Evolutionary conservation across 495 filamentous ascomycete genomes (phyloP), one percentile per base, ranked within the genome.

Genomic region (Bryoglossum gracile): DNA sequence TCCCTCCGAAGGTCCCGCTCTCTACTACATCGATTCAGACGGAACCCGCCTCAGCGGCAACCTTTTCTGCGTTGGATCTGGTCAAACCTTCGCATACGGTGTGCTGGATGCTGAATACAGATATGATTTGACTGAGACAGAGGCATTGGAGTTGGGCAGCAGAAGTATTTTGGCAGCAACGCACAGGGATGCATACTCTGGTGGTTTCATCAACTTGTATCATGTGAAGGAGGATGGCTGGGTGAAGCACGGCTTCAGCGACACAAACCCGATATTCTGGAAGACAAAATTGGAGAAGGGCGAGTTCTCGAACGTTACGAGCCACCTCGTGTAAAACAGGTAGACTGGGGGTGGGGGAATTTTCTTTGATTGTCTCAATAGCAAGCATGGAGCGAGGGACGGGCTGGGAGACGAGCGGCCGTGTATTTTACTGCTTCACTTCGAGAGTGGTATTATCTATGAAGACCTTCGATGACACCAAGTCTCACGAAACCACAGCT

Each of bases 21-120:
- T 98, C 11, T 98, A 97, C 79, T 98, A 98, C 75, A 94, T 98
- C 69, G 92, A 98, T 70, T 92, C 85, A 40, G 92, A 98, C 71
- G 92, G 92, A 55, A 97, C 94, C 30, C 79, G 92, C 21, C 75
- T 97, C 37, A 72, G 87, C 30, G 94, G 92, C 33, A 94, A 97
- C 71, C 72, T 97, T 51, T 98, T 97, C 77, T 98, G 94, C 70
- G 92, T 98, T 50, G 92, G 92, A 33, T 92, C 86, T 39, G 92
- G 92, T 61, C 92, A 98, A 75, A 98, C 94, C 2, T 97, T 97
- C 64, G 92, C 92, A 42, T 98, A 98, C 67, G 92, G 92, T 68
- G 92, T 98, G 58, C 73, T 98, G 51, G 92, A 98, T 63, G 86
- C 91, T 24, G 84, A 95, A 74, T 98, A 98, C 69, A 70, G 71